Conservation (phyloP, 108 stramenopile genomes). For the Nitzschia inconspicua region DNA sequence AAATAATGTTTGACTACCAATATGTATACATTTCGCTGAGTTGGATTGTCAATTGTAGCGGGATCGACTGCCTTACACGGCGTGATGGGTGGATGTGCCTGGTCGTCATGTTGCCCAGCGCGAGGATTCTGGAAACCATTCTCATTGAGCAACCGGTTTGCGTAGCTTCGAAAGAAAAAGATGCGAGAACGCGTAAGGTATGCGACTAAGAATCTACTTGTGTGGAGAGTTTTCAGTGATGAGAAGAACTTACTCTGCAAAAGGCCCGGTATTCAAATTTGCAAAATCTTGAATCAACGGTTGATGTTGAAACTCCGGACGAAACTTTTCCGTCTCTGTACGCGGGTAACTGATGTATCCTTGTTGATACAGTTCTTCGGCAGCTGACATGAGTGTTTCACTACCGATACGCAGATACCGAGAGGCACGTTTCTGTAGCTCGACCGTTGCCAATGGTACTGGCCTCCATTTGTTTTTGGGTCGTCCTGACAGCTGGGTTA, state of each 20-base stretch:
- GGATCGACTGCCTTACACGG: conserved; percentile 93
- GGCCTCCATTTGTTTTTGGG: conserved; percentile 91
- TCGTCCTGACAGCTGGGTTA: conserved; percentile 62
- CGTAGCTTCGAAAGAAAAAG: conserved; percentile 62
- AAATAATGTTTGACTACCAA: conserved; percentile 95
- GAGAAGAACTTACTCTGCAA: conserved; percentile 10
- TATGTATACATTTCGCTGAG: conserved; percentile 80
- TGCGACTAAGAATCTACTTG: no score
- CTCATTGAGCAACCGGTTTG: conserved; percentile 50
- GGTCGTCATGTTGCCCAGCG: conserved; percentile 87
- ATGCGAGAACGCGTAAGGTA: no score
- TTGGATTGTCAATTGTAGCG: conserved; percentile 57
- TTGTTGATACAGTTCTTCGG: conserved; percentile 91
- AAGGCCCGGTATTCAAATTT: conserved; percentile 13
- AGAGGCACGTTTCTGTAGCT: conserved; percentile 94
- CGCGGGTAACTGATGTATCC: conserved; percentile 96
- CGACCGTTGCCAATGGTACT: conserved; percentile 93
- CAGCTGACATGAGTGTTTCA: conserved; percentile 91
- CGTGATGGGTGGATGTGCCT: conserved; percentile 99
- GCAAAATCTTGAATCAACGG: conserved; percentile 75
- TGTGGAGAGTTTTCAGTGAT: no score
- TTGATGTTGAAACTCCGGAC: conserved; percentile 83
- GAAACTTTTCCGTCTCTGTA: conserved; percentile 96
- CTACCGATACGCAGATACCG: conserved; percentile 85
- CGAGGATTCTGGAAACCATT: conserved; percentile 79